phyloP scores from a whole-genome alignment of 495 filamentous ascomycete species.

The Antarctomyces pellizariae region DNA sequence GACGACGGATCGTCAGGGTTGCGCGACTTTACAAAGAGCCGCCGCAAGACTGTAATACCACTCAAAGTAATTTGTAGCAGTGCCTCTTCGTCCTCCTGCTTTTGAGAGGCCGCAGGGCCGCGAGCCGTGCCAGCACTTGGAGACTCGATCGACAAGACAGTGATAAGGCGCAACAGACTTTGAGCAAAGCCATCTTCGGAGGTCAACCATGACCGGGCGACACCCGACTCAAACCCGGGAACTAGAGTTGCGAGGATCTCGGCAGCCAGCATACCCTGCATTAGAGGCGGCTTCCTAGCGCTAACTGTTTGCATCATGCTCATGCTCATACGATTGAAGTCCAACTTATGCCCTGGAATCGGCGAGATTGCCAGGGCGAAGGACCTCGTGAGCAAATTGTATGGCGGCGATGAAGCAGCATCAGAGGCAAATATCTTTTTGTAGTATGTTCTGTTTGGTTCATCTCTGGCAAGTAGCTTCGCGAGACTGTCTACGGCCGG shows the following conservation, averaged over 20 bases:
- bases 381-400: slow-evolving; percentile 66
- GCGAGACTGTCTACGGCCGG: slow-evolving; percentile 74
- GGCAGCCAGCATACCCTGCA: slow-evolving; percentile 78
- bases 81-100: slow-evolving; percentile 18
- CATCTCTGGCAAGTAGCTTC: slow-evolving; percentile 79
- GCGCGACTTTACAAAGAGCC: slow-evolving; percentile 46
- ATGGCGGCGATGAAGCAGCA: slow-evolving; percentile 30
- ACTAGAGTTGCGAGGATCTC: slow-evolving; percentile 64
- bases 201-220: slow-evolving; percentile 65
- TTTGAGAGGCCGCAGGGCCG: slow-evolving; percentile 4
- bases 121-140: slow-evolving; percentile 15
- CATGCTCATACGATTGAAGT: slow-evolving; percentile 17
- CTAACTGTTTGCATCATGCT: slow-evolving; percentile 41
- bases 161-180: slow-evolving; percentile 49
- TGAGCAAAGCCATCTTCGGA: slow-evolving; percentile 70
- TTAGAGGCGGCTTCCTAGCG: slow-evolving; percentile 60
- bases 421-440: slow-evolving; percentile 58
- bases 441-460: slow-evolving; percentile 73
- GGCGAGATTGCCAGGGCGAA: slow-evolving; percentile 76
- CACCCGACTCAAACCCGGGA: slow-evolving; percentile 40
- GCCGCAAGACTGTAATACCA: slow-evolving; percentile 43
- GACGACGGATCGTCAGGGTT: slow-evolving; percentile 27
- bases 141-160: slow-evolving; percentile 33
- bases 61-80: slow-evolving; percentile 40
- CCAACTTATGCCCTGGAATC: slow-evolving; percentile 37